phyloP scores from a whole-genome alignment of 169 alveolate species.

The Eimeria zaria region DNA sequence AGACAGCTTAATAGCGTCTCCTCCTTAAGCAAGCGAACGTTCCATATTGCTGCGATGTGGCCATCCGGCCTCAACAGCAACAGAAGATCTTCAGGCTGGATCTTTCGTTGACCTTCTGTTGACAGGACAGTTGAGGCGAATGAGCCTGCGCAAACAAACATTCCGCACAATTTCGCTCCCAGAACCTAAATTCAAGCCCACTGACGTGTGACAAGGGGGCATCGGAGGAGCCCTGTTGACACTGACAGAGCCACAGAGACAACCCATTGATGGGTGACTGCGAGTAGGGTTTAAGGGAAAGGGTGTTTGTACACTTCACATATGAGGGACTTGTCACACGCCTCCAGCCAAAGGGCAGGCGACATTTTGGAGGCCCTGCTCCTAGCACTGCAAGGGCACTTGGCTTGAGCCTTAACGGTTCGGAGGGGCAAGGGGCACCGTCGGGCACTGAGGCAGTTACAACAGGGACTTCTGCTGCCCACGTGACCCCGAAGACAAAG shows the following conservation, averaged over 20 bases:
- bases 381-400: constrained; percentile 39
- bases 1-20: background rate
- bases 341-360: constrained; percentile 43
- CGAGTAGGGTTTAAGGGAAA: background rate
- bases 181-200: background rate
- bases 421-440: constrained; percentile 7
- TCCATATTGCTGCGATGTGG: constrained; percentile 54
- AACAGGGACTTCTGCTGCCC: background rate
- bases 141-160: background rate
- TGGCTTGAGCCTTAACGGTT: constrained; percentile 25
- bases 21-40: constrained; percentile 16
- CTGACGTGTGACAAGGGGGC: background rate
- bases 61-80: constrained; percentile 82
- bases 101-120: background rate
- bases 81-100: constrained; percentile 25
- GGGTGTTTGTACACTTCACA: background rate
- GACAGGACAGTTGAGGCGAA: constrained; percentile 47
- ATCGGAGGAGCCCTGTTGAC: background rate
- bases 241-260: background rate
- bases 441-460: background rate
- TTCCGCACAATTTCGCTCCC: background rate
- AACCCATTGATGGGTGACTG: background rate
- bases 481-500: constrained; percentile 55
- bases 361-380: constrained; percentile 27
- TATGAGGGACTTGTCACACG: constrained; percentile 37